A percentile compares a stretch with the other conserved stretches of the same genome.
Evolutionary conservation across 139 green algal genomes (phyloP).

Genomic region (Pleodorina starrii): DNA sequence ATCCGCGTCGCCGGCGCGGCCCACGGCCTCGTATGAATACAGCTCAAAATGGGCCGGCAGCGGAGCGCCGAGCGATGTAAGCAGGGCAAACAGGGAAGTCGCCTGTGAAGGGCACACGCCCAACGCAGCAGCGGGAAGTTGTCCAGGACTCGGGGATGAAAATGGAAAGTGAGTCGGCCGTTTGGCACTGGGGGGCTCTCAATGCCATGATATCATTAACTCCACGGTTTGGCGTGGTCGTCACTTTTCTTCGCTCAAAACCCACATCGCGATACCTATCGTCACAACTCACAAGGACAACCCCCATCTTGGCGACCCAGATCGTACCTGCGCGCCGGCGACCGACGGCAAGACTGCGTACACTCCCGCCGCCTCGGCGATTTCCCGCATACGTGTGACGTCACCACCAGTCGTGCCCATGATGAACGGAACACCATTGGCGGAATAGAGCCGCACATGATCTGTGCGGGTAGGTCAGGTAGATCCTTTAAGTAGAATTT

Average conservation of each 20-base stretch:
- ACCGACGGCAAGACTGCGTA: slow-evolving; percentile 93
- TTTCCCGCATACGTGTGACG: slow-evolving; percentile 73
- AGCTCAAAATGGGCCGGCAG: slow-evolving; percentile 1
- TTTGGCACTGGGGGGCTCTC: too few species aligned
- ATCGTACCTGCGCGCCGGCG: slow-evolving; percentile 90
- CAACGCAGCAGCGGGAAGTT: too few species aligned
- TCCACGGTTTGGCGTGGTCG: too few species aligned
- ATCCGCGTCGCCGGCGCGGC: not conserved
- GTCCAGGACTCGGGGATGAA: too few species aligned
- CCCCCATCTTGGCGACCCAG: too few species aligned
- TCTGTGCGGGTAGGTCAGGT: not conserved
- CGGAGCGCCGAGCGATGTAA: slow-evolving; percentile 5
- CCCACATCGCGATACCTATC: too few species aligned
- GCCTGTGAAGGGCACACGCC: too few species aligned
- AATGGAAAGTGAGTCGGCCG: too few species aligned
- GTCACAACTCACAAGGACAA: too few species aligned
- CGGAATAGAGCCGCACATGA: slow-evolving; percentile 12
- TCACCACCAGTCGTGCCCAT: slow-evolving; percentile 96
- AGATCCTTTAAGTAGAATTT: not conserved
- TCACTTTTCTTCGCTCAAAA: too few species aligned
- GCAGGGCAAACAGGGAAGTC: not conserved
- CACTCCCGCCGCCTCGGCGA: slow-evolving; percentile 63
- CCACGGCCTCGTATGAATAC: slow-evolving; percentile 11
- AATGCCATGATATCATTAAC: too few species aligned
- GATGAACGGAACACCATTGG: slow-evolving; percentile 86